Percentiles rank a stretch among this genome's conserved stretches.
phyloP scores from a whole-genome alignment of 257 asterid species.

The Solanum clarkiae region DNA sequence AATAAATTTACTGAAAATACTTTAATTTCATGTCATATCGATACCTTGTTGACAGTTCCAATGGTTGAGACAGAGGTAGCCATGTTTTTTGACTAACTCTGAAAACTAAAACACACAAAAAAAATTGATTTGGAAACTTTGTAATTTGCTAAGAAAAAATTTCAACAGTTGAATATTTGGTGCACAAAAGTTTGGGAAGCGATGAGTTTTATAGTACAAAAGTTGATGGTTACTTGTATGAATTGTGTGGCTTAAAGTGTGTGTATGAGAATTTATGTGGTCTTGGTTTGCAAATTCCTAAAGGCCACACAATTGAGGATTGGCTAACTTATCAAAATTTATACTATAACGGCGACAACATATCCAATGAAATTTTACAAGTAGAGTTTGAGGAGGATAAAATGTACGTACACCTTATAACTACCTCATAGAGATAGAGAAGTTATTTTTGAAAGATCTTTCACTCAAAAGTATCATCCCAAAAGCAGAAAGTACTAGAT shows the following conservation, averaged over 20 bases:
- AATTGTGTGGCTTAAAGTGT: not conserved
- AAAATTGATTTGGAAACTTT: not conserved
- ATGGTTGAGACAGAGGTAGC: constrained; percentile 30
- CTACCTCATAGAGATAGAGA: no score
- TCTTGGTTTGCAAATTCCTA: constrained; percentile 3
- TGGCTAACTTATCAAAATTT: no score
- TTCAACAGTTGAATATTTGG: not conserved
- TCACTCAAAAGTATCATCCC: no score
- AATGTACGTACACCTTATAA: no score
- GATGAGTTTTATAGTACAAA: not conserved
- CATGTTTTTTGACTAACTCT: constrained; percentile 2
- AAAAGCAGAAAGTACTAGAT: no score
- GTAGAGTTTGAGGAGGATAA: no score
- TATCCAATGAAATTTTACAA: no score
- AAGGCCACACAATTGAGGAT: not conserved
- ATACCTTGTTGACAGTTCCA: constrained; percentile 22
- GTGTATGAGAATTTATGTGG: constrained; percentile 1
- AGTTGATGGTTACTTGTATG: not conserved
- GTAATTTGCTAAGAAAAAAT: not conserved
- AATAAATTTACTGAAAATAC: not conserved
- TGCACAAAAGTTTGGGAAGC: constrained; percentile 5
- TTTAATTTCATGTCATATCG: constrained; percentile 6
- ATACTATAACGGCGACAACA: no score
- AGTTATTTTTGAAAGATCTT: no score
- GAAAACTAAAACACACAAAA: not conserved